Percentiles rank a stretch among this genome's conserved stretches.
Conservation (phyloP, 495 filamentous ascomycete species). For the Talaromyces adpressus region DNA sequence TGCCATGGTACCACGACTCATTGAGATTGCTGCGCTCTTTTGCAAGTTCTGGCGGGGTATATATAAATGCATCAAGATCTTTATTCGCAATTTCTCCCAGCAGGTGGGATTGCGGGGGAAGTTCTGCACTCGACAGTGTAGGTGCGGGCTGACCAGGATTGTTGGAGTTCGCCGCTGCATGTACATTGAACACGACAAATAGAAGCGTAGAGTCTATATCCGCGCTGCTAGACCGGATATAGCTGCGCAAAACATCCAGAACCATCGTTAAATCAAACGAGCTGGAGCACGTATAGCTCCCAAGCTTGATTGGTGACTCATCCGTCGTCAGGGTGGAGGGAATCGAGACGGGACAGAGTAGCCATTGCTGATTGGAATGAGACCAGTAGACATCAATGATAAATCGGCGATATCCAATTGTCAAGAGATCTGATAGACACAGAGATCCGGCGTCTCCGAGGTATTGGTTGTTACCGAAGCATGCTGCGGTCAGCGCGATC, state of each 20-base stretch:
- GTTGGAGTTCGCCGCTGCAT: conserved; percentile 42
- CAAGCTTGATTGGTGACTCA: conserved; percentile 39
- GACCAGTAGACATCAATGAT: conserved; percentile 64
- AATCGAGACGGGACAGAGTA: conserved; percentile 49
- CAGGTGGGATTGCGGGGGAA: conserved; percentile 28
- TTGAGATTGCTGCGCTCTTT: conserved; percentile 50
- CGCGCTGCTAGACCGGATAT: conserved; percentile 40
- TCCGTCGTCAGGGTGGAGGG: conserved; percentile 21
- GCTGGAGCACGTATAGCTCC: conserved; percentile 50
- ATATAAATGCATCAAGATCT: conserved; percentile 43
- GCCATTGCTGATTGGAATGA: conserved; percentile 40
- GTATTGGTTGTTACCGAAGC: conserved; percentile 48
- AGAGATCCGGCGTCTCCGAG: conserved; percentile 34
- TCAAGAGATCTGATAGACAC: conserved; percentile 57
- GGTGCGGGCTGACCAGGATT: conserved; percentile 31
- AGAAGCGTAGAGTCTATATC: conserved; percentile 33
- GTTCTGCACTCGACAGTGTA: conserved; percentile 19
- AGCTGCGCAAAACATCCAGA: conserved; percentile 38
- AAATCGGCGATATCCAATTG: conserved; percentile 50
- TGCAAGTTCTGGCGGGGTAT: conserved; percentile 40
- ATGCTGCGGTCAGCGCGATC: conserved; percentile 48
- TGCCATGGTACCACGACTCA: conserved; percentile 45
- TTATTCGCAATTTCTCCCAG: conserved; percentile 27
- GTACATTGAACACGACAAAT: conserved; percentile 51
- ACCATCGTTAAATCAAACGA: conserved; percentile 40